Conservation (phyloP, 805 yeast species). For the Metschnikowia koreensis region DNA sequence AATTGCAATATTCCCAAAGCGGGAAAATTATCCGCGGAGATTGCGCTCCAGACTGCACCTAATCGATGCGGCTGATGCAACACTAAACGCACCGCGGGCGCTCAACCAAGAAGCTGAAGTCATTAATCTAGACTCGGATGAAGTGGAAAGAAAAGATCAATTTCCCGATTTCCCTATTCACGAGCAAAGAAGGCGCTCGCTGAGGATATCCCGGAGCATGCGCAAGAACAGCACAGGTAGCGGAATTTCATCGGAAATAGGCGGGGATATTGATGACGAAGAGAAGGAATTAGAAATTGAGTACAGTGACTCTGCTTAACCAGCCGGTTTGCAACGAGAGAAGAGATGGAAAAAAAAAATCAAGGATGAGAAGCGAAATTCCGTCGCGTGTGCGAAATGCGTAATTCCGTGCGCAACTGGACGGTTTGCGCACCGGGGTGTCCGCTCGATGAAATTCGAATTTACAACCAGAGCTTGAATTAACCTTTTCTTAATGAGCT, state of each 20-base stretch:
- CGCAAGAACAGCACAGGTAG: not conserved
- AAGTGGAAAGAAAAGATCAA: not conserved
- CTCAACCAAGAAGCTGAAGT: not conserved
- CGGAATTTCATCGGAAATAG: not conserved
- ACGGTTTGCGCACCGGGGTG: not conserved
- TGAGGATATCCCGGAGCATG: not conserved
- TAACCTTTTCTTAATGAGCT: no score
- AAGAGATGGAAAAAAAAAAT: not conserved
- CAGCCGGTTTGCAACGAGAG: not conserved
- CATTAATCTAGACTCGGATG: conserved; percentile 1
- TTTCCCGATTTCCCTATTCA: not conserved
- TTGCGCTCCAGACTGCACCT: conserved; percentile 2
- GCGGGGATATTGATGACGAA: conserved; percentile 8
- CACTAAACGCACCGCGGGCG: not conserved
- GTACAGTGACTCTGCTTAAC: conserved; percentile 18
- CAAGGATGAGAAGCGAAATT: not conserved
- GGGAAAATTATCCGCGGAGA: conserved; percentile 1
- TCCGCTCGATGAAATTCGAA: no score
- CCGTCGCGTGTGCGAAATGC: conserved; percentile 1
- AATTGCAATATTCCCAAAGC: not conserved
- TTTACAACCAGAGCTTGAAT: not conserved
- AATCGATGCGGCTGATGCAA: not conserved
- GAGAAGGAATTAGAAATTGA: conserved; percentile 22
- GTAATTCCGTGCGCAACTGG: not conserved
- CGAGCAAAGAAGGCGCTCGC: not conserved